phyloP scores from a whole-genome alignment of 179 eudicot species.

The Patellifolia procumbens region DNA sequence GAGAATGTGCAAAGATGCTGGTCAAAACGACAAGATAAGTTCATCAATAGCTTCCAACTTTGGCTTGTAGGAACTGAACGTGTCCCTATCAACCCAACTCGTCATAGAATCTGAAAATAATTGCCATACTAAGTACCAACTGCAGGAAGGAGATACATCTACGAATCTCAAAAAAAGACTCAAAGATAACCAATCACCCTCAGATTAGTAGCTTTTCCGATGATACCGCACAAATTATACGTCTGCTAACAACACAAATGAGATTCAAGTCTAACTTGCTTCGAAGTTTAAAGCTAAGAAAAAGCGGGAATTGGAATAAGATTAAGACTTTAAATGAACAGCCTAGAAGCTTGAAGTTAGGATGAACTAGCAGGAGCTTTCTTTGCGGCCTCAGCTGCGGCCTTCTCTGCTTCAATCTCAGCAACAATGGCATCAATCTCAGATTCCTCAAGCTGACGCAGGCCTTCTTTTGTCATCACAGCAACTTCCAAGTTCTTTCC shows the following conservation, averaged over 20 bases:
- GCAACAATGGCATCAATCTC: constrained; percentile 93
- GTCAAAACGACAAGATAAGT: too few species aligned
- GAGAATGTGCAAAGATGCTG: constrained; percentile 43
- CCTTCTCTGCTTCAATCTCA: constrained; percentile 95
- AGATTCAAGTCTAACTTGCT: constrained; percentile 6
- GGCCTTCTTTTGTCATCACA: constrained; percentile 84
- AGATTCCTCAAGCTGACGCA: constrained; percentile 84
- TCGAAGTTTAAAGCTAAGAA: neutral
- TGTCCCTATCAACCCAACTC: too few species aligned
- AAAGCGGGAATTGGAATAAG: neutral
- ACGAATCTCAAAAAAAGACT: neutral
- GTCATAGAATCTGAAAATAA: neutral
- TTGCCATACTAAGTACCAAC: neutral
- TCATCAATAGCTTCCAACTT: too few species aligned
- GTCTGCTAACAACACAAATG: constrained; percentile 3
- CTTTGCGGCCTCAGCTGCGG: constrained; percentile 98
- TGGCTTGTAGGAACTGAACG: too few species aligned
- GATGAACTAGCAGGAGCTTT: constrained; percentile 82
- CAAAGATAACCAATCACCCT: neutral
- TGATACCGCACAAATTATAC: neutral
- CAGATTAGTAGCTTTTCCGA: neutral
- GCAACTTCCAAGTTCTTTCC: constrained; percentile 96
- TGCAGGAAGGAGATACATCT: neutral
- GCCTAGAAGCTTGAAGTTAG: constrained; percentile 17
- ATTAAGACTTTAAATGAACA: constrained; percentile 1